Evolutionary conservation across 1,284 basidiomycete species (phyloP).

Genomic region (Tylopilus sp.): DNA sequence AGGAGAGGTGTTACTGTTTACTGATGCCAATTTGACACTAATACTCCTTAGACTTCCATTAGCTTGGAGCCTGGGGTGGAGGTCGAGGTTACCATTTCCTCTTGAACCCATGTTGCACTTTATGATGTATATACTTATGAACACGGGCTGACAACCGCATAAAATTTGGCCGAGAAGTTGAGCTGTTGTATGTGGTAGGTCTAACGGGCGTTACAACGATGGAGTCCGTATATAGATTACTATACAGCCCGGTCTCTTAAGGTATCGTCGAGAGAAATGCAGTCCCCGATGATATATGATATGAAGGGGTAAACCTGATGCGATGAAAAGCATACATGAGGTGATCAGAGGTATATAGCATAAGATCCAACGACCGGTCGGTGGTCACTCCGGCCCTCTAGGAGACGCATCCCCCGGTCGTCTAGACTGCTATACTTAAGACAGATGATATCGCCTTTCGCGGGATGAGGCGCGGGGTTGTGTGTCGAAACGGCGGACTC

Average conservation of each 20-base stretch:
- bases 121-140: slow-evolving; percentile 3
- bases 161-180: neutral
- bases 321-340: slow-evolving; percentile 9
- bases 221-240: slow-evolving; percentile 17
- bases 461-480: slow-evolving; percentile 31
- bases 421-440: slow-evolving; percentile 71
- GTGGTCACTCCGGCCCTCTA: slow-evolving; percentile 78
- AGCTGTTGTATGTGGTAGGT: slow-evolving; percentile 6
- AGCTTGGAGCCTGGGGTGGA: slow-evolving; percentile 99
- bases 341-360: slow-evolving; percentile 51
- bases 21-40: slow-evolving; percentile 1
- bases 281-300: slow-evolving; percentile 2
- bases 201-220: slow-evolving; percentile 10
- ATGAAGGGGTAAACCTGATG: slow-evolving; percentile 10
- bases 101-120: slow-evolving; percentile 26
- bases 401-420: slow-evolving; percentile 67
- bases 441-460: slow-evolving; percentile 64
- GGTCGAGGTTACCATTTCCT: slow-evolving; percentile 98
- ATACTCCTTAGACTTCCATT: slow-evolving; percentile 79
- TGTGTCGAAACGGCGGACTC: slow-evolving; percentile 25
- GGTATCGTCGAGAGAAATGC: slow-evolving; percentile 16
- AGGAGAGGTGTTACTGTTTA: slow-evolving; percentile 32
- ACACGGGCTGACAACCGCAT: neutral
- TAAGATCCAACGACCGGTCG: slow-evolving; percentile 77
- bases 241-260: slow-evolving; percentile 14